These are phyloP conservation scores for Striga asiatica DNA, from an alignment of 257 asterid genomes.

Conservation along the genomic window DNA sequence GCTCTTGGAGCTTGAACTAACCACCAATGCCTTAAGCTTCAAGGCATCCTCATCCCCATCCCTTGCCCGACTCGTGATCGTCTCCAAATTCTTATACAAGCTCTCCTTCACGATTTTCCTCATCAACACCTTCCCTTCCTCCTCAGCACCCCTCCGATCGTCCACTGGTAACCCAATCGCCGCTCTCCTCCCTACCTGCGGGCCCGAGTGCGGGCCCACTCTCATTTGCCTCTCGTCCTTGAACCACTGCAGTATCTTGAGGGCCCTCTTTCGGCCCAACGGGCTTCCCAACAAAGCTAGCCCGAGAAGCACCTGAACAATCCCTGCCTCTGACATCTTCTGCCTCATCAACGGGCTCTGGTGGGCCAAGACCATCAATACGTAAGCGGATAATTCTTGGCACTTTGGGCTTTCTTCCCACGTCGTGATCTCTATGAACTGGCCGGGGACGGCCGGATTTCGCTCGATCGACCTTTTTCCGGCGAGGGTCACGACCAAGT, in stretches of 20 bases:
- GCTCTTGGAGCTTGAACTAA: conserved; percentile 57
- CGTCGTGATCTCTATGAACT: conserved; percentile 45
- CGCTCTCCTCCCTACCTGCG: conserved; percentile 31
- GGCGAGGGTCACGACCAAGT: conserved; percentile 34
- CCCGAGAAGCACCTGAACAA: conserved; percentile 54
- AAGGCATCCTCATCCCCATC: conserved; percentile 24
- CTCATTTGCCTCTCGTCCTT: conserved; percentile 42
- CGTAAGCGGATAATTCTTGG: conserved; percentile 46
- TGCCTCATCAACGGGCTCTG: conserved; percentile 43
- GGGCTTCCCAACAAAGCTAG: conserved; percentile 52
- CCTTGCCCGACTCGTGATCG: conserved; percentile 48
- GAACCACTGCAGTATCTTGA: conserved; percentile 52
- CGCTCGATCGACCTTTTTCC: conserved; percentile 46
- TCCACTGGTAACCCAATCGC: conserved; percentile 30
- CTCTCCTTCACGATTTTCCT: conserved; percentile 55
- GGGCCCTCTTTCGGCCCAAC: conserved; percentile 56
- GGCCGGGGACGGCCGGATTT: conserved; percentile 33
- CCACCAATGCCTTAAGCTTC: conserved; percentile 33
- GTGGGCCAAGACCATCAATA: conserved; percentile 60
- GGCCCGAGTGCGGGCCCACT: conserved; percentile 68
- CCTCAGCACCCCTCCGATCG: conserved; percentile 18
- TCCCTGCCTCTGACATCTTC: conserved; percentile 52
- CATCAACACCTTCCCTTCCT: conserved; percentile 47
- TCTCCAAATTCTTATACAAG: conserved; percentile 48
- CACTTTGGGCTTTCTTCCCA: conserved; percentile 52